Base-by-base conservation (phyloP, 1,284 basidiomycete species). In the Hymenochaete sp. region DNA sequence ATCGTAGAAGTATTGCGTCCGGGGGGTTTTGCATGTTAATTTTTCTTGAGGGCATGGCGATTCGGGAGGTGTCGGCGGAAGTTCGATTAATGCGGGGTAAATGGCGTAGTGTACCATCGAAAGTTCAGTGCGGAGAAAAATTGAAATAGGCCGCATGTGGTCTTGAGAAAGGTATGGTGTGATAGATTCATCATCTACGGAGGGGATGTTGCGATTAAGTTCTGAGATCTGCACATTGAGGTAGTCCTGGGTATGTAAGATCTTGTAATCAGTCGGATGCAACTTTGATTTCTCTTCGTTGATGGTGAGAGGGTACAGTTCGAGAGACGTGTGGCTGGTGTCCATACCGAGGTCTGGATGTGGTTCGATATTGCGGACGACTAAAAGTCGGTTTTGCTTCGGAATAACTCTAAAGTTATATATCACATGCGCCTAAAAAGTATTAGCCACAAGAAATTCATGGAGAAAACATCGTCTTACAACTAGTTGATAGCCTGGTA, bases 211-310 rank as follows among this genome's bases (percentile, higher is more conserved):
- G 32, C 68, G 39, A 38, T 44, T 41, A 10, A 47, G 65, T 45
- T 79, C 75, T 4, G 75, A 75, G 46, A 83, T 70, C 38, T 71
- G 62, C 44, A 78, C 64, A 44, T 67, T 65, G 37, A 58, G 57
- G 45, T 62, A 55, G 33, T 58, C 56, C 44, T 62, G 38, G n/a
- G 52, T 35, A 31, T 53, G 50, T 35, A 53, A 45, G 36, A 58
- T 53, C 42, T 56, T 57, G 42, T 52, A 45, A 24, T 52, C 50
- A 19, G 55, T 52, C 42, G 51, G 43, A n/a, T 1, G 56, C 47
- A 45, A 51, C 28, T 21, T 55, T 53, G 18, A 52, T 44, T 49
- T 44, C 14, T 18, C 27, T 40, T 50, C 52, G 37, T 57, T 52
- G 44, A 51, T 50, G 27, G 53, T 52, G 8, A 56, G 51, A 28